These are phyloP conservation scores for Saccharomyces hybrid DNA, from an alignment of 1,139 yeast species.

Conservation along the genomic window DNA sequence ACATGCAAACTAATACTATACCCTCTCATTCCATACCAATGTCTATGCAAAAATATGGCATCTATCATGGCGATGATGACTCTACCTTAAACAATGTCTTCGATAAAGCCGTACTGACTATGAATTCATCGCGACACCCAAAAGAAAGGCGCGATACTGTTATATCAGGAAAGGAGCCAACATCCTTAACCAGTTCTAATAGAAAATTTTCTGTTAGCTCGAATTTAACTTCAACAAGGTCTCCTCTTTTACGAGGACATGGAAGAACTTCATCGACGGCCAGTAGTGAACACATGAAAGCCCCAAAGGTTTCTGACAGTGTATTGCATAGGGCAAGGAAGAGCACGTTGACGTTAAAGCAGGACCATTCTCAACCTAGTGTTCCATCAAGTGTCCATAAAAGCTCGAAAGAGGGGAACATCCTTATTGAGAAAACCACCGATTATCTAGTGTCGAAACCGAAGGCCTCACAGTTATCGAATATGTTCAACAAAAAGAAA, in stretches of 20 bases:
- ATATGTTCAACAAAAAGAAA: conserved; percentile 26
- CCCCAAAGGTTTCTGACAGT: conserved; percentile 6
- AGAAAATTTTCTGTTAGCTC: conserved; percentile 10
- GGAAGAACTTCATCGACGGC: conserved; percentile 7
- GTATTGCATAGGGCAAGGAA: conserved; percentile 9
- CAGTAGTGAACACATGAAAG: conserved; percentile 8
- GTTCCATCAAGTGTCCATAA: conserved; percentile 4
- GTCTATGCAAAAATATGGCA: conserved; percentile 22
- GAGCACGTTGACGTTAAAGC: conserved; percentile 6
- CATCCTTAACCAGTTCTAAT: conserved; percentile 8
- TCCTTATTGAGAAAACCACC: conserved; percentile 19
- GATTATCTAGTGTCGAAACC: conserved; percentile 9
- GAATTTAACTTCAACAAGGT: not conserved
- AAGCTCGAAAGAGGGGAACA: conserved; percentile 11
- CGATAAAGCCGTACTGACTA: conserved; percentile 18
- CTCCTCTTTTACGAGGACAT: not conserved
- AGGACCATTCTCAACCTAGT: conserved; percentile 7
- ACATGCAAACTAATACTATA: conserved; percentile 14
- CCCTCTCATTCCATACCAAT: conserved; percentile 23
- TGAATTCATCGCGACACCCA: conserved; percentile 10
- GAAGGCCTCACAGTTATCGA: conserved; percentile 27
- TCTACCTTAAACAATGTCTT: conserved; percentile 20
- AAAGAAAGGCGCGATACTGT: not conserved
- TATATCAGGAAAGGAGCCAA: not conserved
- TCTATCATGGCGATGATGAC: conserved; percentile 25